Conservation (phyloP, 2,329 filamentous ascomycete species). For the Botrytis elliptica region DNA sequence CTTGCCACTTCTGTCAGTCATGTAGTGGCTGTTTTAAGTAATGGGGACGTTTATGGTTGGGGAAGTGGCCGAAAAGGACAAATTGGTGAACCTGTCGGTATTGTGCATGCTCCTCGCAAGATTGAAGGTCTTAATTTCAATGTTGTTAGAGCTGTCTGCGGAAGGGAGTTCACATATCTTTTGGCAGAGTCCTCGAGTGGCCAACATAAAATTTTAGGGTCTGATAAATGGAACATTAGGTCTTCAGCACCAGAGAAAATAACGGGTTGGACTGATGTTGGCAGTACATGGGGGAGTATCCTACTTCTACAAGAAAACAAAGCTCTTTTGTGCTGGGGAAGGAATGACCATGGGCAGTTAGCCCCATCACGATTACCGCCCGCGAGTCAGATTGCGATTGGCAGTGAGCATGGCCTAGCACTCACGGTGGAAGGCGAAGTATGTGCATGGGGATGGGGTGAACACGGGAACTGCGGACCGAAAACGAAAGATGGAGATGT, state of each 20-base stretch:
- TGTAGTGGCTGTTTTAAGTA: constrained; percentile 67
- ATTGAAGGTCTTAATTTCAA: constrained; percentile 59
- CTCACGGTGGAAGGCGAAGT: constrained; percentile 65
- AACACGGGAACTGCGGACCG: constrained; percentile 93
- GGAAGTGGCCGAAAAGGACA: constrained; percentile 85
- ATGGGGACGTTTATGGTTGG: constrained; percentile 84
- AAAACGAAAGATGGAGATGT: constrained; percentile 63
- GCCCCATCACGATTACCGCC: constrained; percentile 60
- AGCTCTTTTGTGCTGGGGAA: constrained; percentile 70
- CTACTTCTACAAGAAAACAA: constrained; percentile 66
- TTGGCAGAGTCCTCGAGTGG: constrained; percentile 57
- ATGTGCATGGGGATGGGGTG: constrained; percentile 92
- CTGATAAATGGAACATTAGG: constrained; percentile 69
- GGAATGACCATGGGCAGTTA: constrained; percentile 81
- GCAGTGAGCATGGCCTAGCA: constrained; percentile 87
- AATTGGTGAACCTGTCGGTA: constrained; percentile 58
- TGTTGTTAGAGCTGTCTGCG: constrained; percentile 69
- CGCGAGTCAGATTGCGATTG: constrained; percentile 67
- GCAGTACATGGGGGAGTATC: constrained; percentile 79
- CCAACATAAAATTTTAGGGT: constrained; percentile 65
- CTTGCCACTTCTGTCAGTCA: constrained; percentile 77
- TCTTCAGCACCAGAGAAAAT: constrained; percentile 55
- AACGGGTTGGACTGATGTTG: constrained; percentile 63
- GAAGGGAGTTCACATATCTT: constrained; percentile 81
- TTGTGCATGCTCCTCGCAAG: constrained; percentile 59